These are phyloP conservation scores for Meredithiella fracta DNA, from an alignment of 2,329 filamentous ascomycete species.

Conservation along the genomic window DNA sequence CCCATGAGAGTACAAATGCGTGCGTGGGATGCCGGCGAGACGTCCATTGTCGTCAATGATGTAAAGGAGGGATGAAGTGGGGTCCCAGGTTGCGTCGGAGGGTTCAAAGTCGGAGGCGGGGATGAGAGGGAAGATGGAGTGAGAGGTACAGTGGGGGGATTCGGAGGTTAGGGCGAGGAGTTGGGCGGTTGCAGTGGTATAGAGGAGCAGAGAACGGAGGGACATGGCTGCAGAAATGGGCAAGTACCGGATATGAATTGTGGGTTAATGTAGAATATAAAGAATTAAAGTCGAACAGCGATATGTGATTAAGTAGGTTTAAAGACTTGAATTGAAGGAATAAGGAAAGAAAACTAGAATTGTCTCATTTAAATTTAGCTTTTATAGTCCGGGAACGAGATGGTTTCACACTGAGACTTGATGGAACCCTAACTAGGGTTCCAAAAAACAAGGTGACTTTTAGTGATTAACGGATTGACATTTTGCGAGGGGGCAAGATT, in stretches of 20 bases:
- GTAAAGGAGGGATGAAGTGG: constrained; percentile 5
- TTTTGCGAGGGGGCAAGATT: not conserved
- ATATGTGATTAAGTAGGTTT: no score
- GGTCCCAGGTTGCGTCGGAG: constrained; percentile 14
- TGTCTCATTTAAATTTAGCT: not conserved
- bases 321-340: no score
- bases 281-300: no score
- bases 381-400: not conserved
- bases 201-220: not conserved
- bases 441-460: not conserved
- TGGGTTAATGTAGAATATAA: not conserved
- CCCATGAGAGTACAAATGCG: no score
- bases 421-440: not conserved
- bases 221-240: not conserved
- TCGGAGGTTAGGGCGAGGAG: constrained; percentile 5
- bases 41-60: constrained; percentile 13
- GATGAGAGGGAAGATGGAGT: constrained; percentile 9
- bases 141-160: constrained; percentile 1
- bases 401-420: not conserved
- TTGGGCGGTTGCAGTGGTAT: constrained; percentile 3
- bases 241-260: not conserved
- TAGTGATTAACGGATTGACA: not conserved
- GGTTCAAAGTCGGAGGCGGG: constrained; percentile 8
- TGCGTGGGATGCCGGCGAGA: constrained; percentile 9
- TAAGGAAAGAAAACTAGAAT: not conserved